Evolutionary conservation across 371 early-diverging fungal genomes (phyloP), one percentile per base, ranked within the genome.

Genomic region (Mucor saturninus): DNA sequence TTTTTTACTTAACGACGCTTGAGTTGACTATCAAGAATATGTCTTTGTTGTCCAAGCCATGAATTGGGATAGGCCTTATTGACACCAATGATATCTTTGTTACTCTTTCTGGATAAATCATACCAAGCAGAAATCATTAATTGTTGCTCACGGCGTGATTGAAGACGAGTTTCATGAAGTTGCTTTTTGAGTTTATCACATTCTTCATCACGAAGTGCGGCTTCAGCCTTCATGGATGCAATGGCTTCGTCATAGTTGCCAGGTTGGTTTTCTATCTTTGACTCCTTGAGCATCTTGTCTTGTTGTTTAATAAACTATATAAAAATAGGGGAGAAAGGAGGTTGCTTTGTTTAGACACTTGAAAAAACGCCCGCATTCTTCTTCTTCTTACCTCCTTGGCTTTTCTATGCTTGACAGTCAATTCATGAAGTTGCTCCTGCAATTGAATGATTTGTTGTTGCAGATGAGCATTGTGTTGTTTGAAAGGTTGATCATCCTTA

Each of bases 71-170:
- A 74, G 14, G 61, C 76, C 68, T 59, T 35, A 35, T 35, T 81
- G 72, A 65, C 80, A 67, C 61, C 82, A 56, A 55, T 80, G 45
- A 69, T 77, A 55, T 61, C 83, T 76, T 58, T 82, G 26, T 81
- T 66, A 63, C 77, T 62, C 72, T 81, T 83, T 51, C 78, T 71
- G 1, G 77, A 83, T 29, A 88, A 56, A 59, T 89, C 86, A 62
- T 88, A 83, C 92, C 91, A 93, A 35, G 94, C 93, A 11, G 91
- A 87, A 28, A 87, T 74, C 62, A 95, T 87, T 57, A 91, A 65
- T 57, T 74, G 79, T 63, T 89, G 89, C 59, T 95, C 95, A 54
- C 90, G 84, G 39, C 76, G 86, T 46, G 68, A 75, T 75, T 75
- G 84, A 35, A 66, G 73, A 54, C 75, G 85, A 38, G 83, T 68